Percentiles rank a stretch among this genome's conserved stretches.
Conservation (phyloP, 2,329 filamentous ascomycete genomes). For the Ceratocystis destructans region DNA sequence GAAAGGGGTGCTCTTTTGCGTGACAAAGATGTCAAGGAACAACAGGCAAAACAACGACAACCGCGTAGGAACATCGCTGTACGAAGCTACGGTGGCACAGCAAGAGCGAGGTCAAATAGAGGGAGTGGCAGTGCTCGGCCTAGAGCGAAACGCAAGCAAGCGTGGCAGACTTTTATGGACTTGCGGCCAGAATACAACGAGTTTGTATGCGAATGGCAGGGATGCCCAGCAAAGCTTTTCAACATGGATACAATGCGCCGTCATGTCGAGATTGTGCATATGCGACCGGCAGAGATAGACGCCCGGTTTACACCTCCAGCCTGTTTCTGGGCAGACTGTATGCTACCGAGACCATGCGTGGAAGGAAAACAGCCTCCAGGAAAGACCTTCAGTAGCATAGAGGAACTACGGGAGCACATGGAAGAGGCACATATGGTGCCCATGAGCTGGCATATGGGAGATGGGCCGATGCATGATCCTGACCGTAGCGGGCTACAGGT, state of each 20-base stretch:
- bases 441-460: slow-evolving; percentile 45
- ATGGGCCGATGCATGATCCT: slow-evolving; percentile 32
- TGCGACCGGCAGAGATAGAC: slow-evolving; percentile 11
- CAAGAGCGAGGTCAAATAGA: background rate
- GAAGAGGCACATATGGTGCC: slow-evolving; percentile 40
- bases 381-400: slow-evolving; percentile 18
- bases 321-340: slow-evolving; percentile 28
- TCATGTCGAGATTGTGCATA: slow-evolving; percentile 41
- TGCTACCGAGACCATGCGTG: background rate
- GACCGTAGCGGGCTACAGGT: slow-evolving; percentile 18
- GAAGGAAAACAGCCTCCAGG: background rate
- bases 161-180: slow-evolving; percentile 28
- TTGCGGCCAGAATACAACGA: slow-evolving; percentile 34
- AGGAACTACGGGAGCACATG: slow-evolving; percentile 37
- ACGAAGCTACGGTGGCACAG: background rate
- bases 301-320: background rate
- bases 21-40: background rate
- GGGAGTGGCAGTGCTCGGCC: background rate
- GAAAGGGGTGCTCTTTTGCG: background rate
- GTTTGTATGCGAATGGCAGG: slow-evolving; percentile 47
- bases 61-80: background rate
- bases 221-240: slow-evolving; percentile 46
- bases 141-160: background rate
- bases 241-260: slow-evolving; percentile 45
- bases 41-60: background rate